phyloP scores from a whole-genome alignment of 805 yeast species.

The Wickerhamiella vanderwaltii region DNA sequence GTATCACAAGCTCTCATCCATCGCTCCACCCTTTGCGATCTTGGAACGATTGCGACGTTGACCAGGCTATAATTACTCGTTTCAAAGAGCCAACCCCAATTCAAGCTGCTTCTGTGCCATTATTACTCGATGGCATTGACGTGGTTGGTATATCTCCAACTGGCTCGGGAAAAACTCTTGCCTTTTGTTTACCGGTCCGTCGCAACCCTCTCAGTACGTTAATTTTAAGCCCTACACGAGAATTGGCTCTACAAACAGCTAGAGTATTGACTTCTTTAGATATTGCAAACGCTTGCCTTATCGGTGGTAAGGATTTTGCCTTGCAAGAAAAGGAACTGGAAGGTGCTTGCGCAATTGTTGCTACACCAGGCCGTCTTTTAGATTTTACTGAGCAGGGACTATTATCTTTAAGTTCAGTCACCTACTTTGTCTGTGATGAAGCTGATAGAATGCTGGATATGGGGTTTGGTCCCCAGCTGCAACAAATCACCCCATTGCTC shows the following conservation, averaged over 20 bases:
- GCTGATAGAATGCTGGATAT: conserved; percentile 93
- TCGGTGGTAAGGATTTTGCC: conserved; percentile 84
- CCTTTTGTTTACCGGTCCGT: conserved; percentile 29
- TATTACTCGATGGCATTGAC: conserved; percentile 47
- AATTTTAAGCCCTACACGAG: conserved; percentile 85
- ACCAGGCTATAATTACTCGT: conserved; percentile 28
- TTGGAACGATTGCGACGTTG: conserved; percentile 49
- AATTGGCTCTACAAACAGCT: conserved; percentile 79
- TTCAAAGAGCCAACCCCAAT: conserved; percentile 75
- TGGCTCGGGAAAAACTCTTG: conserved; percentile 86
- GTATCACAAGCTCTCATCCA: conserved; percentile 37
- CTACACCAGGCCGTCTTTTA: conserved; percentile 85
- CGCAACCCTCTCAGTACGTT: conserved; percentile 44
- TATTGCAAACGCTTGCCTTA: conserved; percentile 35
- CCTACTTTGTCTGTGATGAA: conserved; percentile 73
- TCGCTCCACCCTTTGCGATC: conserved; percentile 43
- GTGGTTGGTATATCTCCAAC: conserved; percentile 89
- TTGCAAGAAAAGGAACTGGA: conserved; percentile 49
- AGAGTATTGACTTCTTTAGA: conserved; percentile 46
- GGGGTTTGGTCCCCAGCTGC: conserved; percentile 80
- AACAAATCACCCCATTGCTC: conserved; percentile 43
- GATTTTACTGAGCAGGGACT: conserved; percentile 67
- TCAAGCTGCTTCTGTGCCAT: conserved; percentile 79
- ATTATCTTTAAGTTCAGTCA: conserved; percentile 46
- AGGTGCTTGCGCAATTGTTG: conserved; percentile 72